Evolutionary conservation across 2,329 filamentous ascomycete genomes (phyloP), one percentile per base, ranked within the genome.

Genomic region (Dactylellina cionopaga): DNA sequence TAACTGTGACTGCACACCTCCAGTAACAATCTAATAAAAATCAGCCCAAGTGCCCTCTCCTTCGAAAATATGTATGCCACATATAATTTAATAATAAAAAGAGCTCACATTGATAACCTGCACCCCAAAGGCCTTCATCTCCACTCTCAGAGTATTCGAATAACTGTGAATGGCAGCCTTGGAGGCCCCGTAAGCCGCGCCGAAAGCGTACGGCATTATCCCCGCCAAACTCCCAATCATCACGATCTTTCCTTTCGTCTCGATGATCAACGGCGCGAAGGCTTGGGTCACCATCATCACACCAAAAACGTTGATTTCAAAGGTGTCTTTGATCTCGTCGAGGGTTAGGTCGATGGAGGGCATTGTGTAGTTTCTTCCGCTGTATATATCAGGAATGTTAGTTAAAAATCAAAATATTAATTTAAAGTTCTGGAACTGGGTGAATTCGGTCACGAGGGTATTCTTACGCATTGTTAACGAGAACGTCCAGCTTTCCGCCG

Each of bases 391-490:
- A n/a, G n/a, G n/a, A n/a, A n/a, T 75, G 24, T 74, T 74, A n/a
- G 27, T 39, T 2, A 29, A 24, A 13, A 13, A 35, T 41, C 3
- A 25, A 6, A 9, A 17, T n/a, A 27, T n/a, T 24, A 33, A 13
- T 13, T 19, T 31, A 17, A 37, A 7, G 2, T 51, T 51, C 3
- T 43, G 24, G 13, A 11, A 29, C n/a, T 29, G 11, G 11, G 5
- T 31, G 24, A 7, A 11, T 17, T 15, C 2, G 15, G 25, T n/a
- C 2, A 25, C 7, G 31, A 13, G 37, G 11, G n/a, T 46, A 9
- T 2, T 76, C 82, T 72, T 74, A 86, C 84, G 86, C 85, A 71
- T 88, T 88, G 79, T 87, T 88, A 51, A 88, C 82, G 15, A 88
- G 83, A 46, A 87, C 83, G 74, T 88, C 85, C 3, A 88, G 82